phyloP scores from a whole-genome alignment of 768 basidiomycete species.

The Phlebiopsis gigantea region DNA sequence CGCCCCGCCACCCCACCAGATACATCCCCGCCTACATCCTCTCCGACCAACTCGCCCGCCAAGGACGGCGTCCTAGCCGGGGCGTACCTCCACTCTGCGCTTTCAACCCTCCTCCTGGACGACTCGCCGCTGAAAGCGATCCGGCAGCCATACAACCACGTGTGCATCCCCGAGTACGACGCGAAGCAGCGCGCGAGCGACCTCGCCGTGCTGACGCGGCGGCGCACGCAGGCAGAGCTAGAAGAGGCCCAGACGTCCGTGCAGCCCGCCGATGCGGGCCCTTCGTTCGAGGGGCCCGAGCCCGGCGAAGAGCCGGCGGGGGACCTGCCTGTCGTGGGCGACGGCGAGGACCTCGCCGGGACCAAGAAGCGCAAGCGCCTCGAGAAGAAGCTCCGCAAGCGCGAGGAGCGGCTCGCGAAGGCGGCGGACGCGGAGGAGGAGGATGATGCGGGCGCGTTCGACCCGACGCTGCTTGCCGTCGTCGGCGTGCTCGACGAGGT shows the following conservation, averaged over 20 bases:
- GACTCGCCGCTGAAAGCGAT: conserved; percentile 51
- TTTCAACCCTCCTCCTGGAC: conserved; percentile 46
- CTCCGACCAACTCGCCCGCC: no score
- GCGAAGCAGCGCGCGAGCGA: conserved; percentile 36
- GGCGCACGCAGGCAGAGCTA: not conserved
- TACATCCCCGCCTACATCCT: no score
- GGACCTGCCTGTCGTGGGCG: no score
- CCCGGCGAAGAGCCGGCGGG: not conserved
- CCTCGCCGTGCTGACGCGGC: conserved; percentile 24
- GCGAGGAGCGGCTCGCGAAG: conserved; percentile 15
- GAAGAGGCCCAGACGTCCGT: not conserved
- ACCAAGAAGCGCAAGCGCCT: conserved; percentile 24
- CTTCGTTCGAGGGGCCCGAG: not conserved
- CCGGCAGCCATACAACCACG: conserved; percentile 78
- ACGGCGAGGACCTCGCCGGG: not conserved
- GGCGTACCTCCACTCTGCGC: conserved; percentile 15
- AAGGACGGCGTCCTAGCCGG: no score
- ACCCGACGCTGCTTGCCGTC: conserved; percentile 58
- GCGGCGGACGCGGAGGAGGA: conserved; percentile 9
- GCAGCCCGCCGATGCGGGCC: not conserved
- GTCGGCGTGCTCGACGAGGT: conserved; percentile 60
- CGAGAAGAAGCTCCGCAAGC: conserved; percentile 13
- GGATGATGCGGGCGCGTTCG: conserved; percentile 29
- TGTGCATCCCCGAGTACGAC: conserved; percentile 70
- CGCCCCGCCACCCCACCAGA: no score